These are phyloP conservation scores for Xylariales sp. DNA, from an alignment of 2,329 filamentous ascomycete genomes.

Conservation along the genomic window DNA sequence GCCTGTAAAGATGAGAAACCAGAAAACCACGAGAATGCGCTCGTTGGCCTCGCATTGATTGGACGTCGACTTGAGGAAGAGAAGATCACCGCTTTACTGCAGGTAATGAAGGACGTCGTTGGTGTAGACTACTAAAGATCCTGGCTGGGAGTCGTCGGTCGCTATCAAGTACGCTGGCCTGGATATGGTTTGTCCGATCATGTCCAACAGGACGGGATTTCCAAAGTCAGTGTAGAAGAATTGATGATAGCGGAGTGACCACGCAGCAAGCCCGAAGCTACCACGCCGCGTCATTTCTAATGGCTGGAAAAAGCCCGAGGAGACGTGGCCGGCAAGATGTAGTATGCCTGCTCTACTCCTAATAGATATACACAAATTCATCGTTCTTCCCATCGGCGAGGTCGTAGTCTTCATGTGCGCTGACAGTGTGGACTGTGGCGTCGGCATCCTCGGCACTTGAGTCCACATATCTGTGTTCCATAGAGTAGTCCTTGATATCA, in stretches of 20 bases:
- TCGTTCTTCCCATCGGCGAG: constrained; percentile 64
- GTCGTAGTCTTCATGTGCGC: constrained; percentile 39
- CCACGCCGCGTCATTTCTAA: no score
- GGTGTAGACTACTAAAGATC: constrained; percentile 5
- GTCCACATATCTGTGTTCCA: constrained; percentile 47
- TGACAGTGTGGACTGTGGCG: constrained; percentile 46
- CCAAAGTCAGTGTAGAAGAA: no score
- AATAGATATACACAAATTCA: constrained; percentile 46
- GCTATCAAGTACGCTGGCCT: neutral
- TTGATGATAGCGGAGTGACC: no score
- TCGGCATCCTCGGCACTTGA: constrained; percentile 32
- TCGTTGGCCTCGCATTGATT: constrained; percentile 18
- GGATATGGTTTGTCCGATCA: neutral
- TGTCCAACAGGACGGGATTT: no score
- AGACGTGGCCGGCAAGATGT: no score
- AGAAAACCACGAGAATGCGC: constrained; percentile 20
- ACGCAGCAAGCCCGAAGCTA: no score
- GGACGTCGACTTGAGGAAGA: constrained; percentile 20
- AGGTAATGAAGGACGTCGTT: constrained; percentile 13
- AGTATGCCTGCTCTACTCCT: no score
- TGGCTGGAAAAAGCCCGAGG: no score
- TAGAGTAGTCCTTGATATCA: constrained; percentile 54
- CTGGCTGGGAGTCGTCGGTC: neutral
- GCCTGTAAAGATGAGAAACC: constrained; percentile 15
- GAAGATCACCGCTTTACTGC: constrained; percentile 17